These are phyloP conservation scores for Neonectria ditissima DNA, from an alignment of 2,329 filamentous ascomycete species.

Conservation along the genomic window DNA sequence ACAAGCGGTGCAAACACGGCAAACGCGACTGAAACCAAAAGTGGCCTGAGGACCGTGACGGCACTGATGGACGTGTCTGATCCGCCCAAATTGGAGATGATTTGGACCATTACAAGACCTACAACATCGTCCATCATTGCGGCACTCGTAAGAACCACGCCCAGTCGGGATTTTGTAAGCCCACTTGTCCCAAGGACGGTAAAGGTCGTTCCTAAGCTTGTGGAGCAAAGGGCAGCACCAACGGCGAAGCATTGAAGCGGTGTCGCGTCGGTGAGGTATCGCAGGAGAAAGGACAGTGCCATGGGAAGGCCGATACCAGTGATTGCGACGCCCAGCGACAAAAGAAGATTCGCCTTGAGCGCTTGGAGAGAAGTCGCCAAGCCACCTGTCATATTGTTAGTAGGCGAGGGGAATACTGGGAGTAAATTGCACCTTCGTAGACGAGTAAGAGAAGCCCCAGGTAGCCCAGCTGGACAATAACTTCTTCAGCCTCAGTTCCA, in stretches of 20 bases:
- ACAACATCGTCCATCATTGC: constrained; percentile 88
- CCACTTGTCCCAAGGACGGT: constrained; percentile 62
- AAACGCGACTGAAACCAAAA: constrained; percentile 64
- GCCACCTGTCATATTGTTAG: constrained; percentile 56
- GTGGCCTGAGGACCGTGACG: constrained; percentile 56
- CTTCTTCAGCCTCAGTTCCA: constrained; percentile 60
- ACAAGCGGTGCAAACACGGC: constrained; percentile 59
- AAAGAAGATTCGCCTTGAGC: constrained; percentile 68
- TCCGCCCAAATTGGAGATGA: constrained; percentile 74
- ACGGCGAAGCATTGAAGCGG: constrained; percentile 76
- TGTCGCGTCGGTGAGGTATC: constrained; percentile 60
- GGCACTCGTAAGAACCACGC: constrained; percentile 76
- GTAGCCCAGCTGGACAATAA: constrained; percentile 76
- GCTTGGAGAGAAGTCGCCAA: constrained; percentile 53
- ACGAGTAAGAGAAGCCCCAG: constrained; percentile 79
- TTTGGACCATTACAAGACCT: constrained; percentile 80
- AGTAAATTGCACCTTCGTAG: constrained; percentile 67
- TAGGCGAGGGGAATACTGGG: fast-evolving
- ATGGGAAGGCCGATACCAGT: constrained; percentile 76
- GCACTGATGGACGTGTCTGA: constrained; percentile 42
- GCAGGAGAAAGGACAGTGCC: constrained; percentile 72
- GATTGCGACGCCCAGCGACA: constrained; percentile 72
- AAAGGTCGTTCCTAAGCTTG: constrained; percentile 78
- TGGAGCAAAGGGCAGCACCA: constrained; percentile 79
- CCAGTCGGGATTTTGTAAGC: constrained; percentile 57